phyloP scores from a whole-genome alignment of 306 rosid genomes.

The Castanopsis chinensis region DNA sequence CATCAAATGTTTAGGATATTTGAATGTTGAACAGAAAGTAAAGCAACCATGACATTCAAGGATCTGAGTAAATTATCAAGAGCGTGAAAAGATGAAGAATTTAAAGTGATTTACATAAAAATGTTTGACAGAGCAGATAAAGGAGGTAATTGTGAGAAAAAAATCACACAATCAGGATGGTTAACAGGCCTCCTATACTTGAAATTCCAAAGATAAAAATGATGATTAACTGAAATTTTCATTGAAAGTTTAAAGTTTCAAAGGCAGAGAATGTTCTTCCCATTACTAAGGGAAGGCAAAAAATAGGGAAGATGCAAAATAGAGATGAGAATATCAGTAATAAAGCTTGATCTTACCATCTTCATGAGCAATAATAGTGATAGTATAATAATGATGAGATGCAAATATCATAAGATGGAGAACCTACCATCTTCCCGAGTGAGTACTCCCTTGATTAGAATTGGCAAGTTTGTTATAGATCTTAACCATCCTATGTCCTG shows the following conservation, averaged over 20 bases:
- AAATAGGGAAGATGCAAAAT: too few relatives aligned
- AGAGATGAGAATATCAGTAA: too few relatives aligned
- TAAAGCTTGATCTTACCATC: too few relatives aligned
- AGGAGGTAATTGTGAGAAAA: not conserved
- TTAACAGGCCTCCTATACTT: not conserved
- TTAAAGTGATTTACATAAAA: not conserved
- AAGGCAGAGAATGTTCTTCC: not conserved
- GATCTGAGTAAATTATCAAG: not conserved
- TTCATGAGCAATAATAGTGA: too few relatives aligned
- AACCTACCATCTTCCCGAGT: conserved; percentile 21
- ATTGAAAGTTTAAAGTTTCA: not conserved
- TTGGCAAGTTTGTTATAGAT: conserved; percentile 28
- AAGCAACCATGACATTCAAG: not conserved
- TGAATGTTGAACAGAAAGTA: not conserved
- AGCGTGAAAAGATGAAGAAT: not conserved
- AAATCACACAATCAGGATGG: not conserved
- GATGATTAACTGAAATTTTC: not conserved
- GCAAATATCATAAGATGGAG: too few relatives aligned
- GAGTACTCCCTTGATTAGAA: conserved; percentile 26
- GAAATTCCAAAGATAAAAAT: not conserved
- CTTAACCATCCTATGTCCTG: conserved; percentile 34
- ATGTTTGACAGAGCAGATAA: not conserved
- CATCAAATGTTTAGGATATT: not conserved
- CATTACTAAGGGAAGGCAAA: not conserved
- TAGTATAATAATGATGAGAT: too few relatives aligned